Percentiles rank a stretch among this genome's conserved stretches.
These are phyloP conservation scores for Byssoonygena ceratinophila DNA, from an alignment of 2,329 filamentous ascomycete genomes.

Conservation along the genomic window DNA sequence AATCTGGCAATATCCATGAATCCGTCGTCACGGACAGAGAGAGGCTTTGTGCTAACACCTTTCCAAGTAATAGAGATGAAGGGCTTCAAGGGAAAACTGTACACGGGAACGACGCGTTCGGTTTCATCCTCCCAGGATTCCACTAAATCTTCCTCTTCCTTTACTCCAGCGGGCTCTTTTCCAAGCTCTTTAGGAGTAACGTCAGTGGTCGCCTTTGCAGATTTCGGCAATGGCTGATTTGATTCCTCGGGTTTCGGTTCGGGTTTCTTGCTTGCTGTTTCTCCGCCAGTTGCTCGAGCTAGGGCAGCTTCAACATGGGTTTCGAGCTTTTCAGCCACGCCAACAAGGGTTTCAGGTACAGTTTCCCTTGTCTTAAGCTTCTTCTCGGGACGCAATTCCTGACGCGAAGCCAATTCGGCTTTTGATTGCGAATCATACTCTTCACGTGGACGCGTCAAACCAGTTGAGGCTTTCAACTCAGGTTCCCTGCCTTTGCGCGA, in stretches of 20 bases:
- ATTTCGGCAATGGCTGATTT: slow-evolving; percentile 22
- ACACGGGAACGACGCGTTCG: slow-evolving; percentile 61
- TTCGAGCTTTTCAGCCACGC: slow-evolving; percentile 51
- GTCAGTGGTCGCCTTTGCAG: slow-evolving; percentile 24
- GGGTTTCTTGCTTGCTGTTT: slow-evolving; percentile 30
- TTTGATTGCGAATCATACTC: background rate
- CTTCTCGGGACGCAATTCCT: slow-evolving; percentile 2
- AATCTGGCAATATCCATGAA: slow-evolving; percentile 88
- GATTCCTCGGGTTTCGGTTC: slow-evolving; percentile 28
- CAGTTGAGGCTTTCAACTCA: slow-evolving; percentile 1
- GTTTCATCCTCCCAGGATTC: slow-evolving; percentile 51
- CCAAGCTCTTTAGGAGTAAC: background rate
- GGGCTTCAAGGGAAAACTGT: slow-evolving; percentile 92
- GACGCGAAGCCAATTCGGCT: background rate
- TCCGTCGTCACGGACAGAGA: slow-evolving; percentile 62
- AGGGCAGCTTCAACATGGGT: slow-evolving; percentile 57
- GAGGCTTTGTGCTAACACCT: slow-evolving; percentile 38
- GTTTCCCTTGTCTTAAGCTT: slow-evolving; percentile 44
- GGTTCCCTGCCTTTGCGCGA: slow-evolving; percentile 11
- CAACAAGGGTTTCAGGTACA: slow-evolving; percentile 59
- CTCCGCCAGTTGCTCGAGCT: slow-evolving; percentile 46
- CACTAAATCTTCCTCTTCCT: slow-evolving; percentile 10
- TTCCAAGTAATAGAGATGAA: slow-evolving; percentile 79
- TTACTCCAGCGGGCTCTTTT: slow-evolving; percentile 21
- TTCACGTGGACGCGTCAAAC: slow-evolving; percentile 7